Percentiles rank a stretch among this genome's conserved stretches.
phyloP scores from a whole-genome alignment of 768 basidiomycete species.

The Aureoboletus auriporus region DNA sequence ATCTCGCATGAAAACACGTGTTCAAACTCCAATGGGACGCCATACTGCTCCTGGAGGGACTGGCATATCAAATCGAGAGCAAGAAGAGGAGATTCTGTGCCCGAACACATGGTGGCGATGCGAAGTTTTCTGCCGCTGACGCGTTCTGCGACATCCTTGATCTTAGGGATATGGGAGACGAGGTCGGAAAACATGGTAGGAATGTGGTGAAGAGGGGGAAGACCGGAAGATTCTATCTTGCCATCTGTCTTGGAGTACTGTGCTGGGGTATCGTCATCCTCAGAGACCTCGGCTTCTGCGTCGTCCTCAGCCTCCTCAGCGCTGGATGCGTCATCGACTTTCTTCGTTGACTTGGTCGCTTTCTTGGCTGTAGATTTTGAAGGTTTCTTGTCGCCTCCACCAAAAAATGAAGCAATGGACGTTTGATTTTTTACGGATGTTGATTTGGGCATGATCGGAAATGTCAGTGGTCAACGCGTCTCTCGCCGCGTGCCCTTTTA shows the following conservation, averaged over 20 bases:
- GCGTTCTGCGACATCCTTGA: constrained; percentile 62
- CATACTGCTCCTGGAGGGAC: constrained; percentile 65
- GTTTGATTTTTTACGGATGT: constrained; percentile 47
- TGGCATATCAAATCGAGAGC: constrained; percentile 83
- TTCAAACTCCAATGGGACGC: constrained; percentile 64
- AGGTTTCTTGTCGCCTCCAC: constrained; percentile 27
- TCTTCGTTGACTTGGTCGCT: constrained; percentile 29
- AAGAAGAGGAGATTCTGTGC: constrained; percentile 91
- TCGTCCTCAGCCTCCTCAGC: constrained; percentile 33
- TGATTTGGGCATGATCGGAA: constrained; percentile 45
- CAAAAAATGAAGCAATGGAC: constrained; percentile 55
- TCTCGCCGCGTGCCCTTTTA: not conserved
- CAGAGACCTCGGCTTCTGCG: constrained; percentile 30
- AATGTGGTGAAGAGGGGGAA: constrained; percentile 74
- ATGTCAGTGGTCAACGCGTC: constrained; percentile 11
- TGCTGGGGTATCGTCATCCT: constrained; percentile 28
- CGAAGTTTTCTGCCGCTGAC: constrained; percentile 80
- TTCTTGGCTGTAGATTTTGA: constrained; percentile 22
- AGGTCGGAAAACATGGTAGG: constrained; percentile 76
- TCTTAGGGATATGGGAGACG: constrained; percentile 58
- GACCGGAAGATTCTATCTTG: constrained; percentile 51
- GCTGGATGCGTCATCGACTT: constrained; percentile 28
- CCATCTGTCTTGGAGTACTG: constrained; percentile 36
- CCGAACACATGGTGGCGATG: constrained; percentile 96
- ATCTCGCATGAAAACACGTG: constrained; percentile 98